Evolutionary conservation across 2,329 filamentous ascomycete species (phyloP), one percentile per base, ranked within the genome.

Genomic region (Paecilomyces dactylethromorphus): DNA sequence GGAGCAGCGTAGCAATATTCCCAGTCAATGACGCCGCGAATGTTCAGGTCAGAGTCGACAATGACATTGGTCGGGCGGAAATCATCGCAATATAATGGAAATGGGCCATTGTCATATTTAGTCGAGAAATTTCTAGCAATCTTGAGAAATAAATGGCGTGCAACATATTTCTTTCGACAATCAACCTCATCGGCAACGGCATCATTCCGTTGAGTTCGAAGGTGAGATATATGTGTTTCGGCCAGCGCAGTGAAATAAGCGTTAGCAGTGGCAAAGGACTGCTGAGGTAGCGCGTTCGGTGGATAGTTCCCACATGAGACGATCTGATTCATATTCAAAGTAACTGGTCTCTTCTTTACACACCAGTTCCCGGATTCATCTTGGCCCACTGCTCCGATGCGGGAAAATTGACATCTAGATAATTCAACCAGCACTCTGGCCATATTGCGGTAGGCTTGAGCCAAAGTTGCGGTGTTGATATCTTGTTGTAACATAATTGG

Each of bases 41-140:
- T 61, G 55, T 45, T 26, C 53, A 64, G 63, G 58, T 51, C 59
- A 35, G 63, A 58, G 60, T 67, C 64, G 56, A 66, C 58, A 60
- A 71, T 61, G 1, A 68, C 63, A 60, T 69, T 68, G 7, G 60
- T 66, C 4, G 69, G 69, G 8, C 63, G 59, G 52, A 72, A 57
- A 53, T 73, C 71, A 56, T 73, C 69, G 56, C 67, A 73, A 56
- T 69, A 59, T 11, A 59, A 55, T 39, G 35, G 52, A 15, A 72
- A 71, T n/a, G 67, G 66, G 10, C 68, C 64, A 24, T 62, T 59
- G 54, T 61, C 58, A 51, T 67, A 54, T 31, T 59, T 56, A 3
- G 15, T 58, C 29, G 62, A 59, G 54, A 66, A 58, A 12, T 63
- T 56, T 21, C 59, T 63, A 7, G 62, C 64, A 29, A 66, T 52